Percentiles rank a stretch among this genome's conserved stretches.
phyloP scores from a whole-genome alignment of 352 stramenopile genomes.

The Vaucheria bursata region DNA sequence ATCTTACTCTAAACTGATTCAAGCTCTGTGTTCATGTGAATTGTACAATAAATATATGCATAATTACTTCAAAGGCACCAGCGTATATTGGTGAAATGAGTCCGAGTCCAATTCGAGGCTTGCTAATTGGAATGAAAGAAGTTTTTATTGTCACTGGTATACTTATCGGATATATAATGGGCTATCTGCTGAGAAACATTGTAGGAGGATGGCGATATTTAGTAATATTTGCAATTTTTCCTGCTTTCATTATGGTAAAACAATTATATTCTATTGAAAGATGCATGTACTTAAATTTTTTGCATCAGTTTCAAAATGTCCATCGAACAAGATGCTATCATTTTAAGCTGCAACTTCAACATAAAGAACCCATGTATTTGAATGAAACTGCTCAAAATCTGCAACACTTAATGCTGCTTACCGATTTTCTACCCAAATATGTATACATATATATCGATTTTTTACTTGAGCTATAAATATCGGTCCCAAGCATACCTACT shows the following conservation, averaged over 20 bases:
- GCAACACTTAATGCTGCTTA: too few species aligned
- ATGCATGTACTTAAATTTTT: conserved; percentile 14
- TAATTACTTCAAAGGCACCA: conserved; percentile 52
- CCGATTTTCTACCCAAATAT: too few species aligned
- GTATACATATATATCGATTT: too few species aligned
- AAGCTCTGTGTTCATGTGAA: too few species aligned
- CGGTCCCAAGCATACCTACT: too few species aligned
- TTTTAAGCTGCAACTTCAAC: too few species aligned
- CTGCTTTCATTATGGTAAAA: not conserved
- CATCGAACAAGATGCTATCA: too few species aligned
- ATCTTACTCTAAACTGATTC: too few species aligned
- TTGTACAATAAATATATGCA: too few species aligned
- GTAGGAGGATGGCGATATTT: conserved; percentile 46
- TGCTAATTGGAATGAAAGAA: conserved; percentile 59
- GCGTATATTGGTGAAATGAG: conserved; percentile 63
- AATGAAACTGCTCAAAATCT: too few species aligned
- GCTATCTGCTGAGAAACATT: conserved; percentile 49
- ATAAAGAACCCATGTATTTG: too few species aligned
- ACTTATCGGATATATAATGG: conserved; percentile 55
- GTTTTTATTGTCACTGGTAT: conserved; percentile 63
- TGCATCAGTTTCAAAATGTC: conserved; percentile 19
- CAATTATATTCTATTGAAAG: not conserved
- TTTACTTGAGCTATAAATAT: too few species aligned
- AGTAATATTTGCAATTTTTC: not conserved
- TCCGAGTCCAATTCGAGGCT: conserved; percentile 51